Base-by-base conservation (phyloP, 2,329 filamentous ascomycete genomes). In the Tympanopsis confertula region DNA sequence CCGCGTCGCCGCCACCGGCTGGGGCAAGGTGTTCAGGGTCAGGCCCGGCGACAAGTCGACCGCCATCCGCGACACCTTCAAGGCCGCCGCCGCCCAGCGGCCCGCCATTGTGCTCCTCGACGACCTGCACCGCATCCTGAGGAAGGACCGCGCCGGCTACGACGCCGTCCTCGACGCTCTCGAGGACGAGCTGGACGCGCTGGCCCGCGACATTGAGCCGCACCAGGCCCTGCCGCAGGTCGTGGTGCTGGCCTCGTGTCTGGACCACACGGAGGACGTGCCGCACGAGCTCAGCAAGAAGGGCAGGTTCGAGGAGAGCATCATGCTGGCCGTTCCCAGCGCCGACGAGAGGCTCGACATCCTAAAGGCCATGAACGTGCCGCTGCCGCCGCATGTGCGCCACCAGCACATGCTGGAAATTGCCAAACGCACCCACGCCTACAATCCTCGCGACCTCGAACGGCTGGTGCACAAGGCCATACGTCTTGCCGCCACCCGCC, bases 91-190 rank as follows among this genome's bases (percentile, higher is more conserved):
- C 26, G 66, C 70, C 4, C 68, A 71, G 43, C 78, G 86, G 51
- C 86, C 86, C 0, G 86, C 82, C 50, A 70, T 93, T 13, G 66
- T 95, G 18, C 56, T 91, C 2, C 79, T 95, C 39, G 87, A 94
- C 54, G 69, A 84, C 39, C 63, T 94, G 13, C 81, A 89, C 29
- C 66, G 71, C 28, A 63, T 94, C 19, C 73, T 84, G 13, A 69
- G 73, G 35, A 77, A 75, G 48, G 73, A 74, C 3, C 63, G 70
- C 26, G 53, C 63, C 18, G 68, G 68, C 45, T 63, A 68, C 5
- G 56, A 55, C 44, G 64, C 58, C 39, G 70, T 69, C 48, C 68
- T 68, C 32, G 69, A 61, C 46, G 55, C 61, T 10, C 56, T 81
- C 3, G 61, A 58, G 22, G 63, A 69, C 45, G 69, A 75, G 33